Conservation (phyloP, 805 yeast genomes). For the Kluyveromyces nonfermentans region DNA sequence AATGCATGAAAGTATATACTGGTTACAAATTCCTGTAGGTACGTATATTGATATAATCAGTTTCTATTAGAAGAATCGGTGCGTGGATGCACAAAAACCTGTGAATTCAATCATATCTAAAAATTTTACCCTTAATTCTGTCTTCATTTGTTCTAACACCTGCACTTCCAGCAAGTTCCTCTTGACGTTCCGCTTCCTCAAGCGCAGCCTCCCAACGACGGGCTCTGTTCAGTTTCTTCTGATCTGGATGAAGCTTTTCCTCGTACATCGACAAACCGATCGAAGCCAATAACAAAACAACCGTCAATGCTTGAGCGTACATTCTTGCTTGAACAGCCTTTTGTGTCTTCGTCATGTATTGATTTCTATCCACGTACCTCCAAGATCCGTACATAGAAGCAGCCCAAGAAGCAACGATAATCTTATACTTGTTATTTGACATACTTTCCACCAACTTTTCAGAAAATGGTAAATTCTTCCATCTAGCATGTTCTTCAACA, state of each 20-base stretch:
- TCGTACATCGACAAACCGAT: conserved; percentile 59
- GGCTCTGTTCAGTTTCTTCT: conserved; percentile 27
- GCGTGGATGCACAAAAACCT: background rate
- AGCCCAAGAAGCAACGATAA: conserved; percentile 70
- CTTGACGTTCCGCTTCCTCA: conserved; percentile 34
- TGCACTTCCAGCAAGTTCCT: conserved; percentile 17
- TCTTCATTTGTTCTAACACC: conserved; percentile 25
- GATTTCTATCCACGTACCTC: conserved; percentile 62
- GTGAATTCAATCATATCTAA: conserved; percentile 13
- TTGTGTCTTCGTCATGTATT: conserved; percentile 64
- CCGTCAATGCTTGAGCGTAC: conserved; percentile 81
- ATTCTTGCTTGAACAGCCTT: conserved; percentile 83
- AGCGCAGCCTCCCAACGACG: conserved; percentile 42
- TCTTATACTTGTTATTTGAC: conserved; percentile 50
- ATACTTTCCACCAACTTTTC: conserved; percentile 44
- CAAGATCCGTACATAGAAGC: conserved; percentile 75
- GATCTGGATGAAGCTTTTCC: conserved; percentile 40
- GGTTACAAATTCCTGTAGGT: too few species aligned
- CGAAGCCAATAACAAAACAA: conserved; percentile 58
- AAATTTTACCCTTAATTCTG: conserved; percentile 32
- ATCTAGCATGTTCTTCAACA: conserved; percentile 39
- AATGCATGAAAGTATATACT: background rate
- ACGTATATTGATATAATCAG: background rate
- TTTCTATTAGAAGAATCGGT: background rate
- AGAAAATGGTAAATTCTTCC: conserved; percentile 39